A percentile compares a stretch with the other conserved stretches of the same genome.
Conservation (phyloP, 768 basidiomycete genomes). For the Fistulinella prunicolor region DNA sequence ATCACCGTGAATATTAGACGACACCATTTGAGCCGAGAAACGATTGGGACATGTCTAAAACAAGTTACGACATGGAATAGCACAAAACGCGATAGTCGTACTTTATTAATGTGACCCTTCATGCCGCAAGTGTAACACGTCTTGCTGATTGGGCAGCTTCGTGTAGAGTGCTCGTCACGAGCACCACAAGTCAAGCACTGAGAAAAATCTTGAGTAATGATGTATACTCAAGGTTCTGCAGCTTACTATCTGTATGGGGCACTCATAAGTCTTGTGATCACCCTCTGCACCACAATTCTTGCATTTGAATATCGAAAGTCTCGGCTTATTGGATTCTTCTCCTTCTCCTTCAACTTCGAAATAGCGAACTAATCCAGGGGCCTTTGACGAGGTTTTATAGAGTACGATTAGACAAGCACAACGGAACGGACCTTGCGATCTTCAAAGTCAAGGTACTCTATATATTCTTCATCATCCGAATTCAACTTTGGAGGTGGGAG, state of each 20-base stretch:
- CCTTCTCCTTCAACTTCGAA: constrained; percentile 51
- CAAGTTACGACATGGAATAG: not conserved
- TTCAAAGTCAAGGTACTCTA: constrained; percentile 77
- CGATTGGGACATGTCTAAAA: constrained; percentile 72
- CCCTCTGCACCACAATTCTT: constrained; percentile 77
- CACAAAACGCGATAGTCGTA: constrained; percentile 21
- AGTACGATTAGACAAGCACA: not conserved
- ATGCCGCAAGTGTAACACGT: constrained; percentile 78
- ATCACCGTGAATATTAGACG: constrained; percentile 37
- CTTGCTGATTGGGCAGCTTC: constrained; percentile 78
- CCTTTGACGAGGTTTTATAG: constrained; percentile 33
- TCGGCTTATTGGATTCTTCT: constrained; percentile 37
- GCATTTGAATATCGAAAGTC: constrained; percentile 55
- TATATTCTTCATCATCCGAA: constrained; percentile 61
- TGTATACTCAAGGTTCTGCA: not conserved
- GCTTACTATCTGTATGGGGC: constrained; percentile 69
- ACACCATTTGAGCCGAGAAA: constrained; percentile 19
- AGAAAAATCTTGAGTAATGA: constrained; percentile 1
- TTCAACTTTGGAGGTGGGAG: constrained; percentile 40
- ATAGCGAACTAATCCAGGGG: constrained; percentile 54
- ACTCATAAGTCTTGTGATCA: constrained; percentile 65
- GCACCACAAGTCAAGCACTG: constrained; percentile 83
- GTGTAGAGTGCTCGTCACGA: constrained; percentile 73
- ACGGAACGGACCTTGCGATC: constrained; percentile 48
- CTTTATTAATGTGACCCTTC: constrained; percentile 77